Base-by-base conservation (phyloP, 805 yeast genomes). In the Saccharomycopsis sp. region DNA sequence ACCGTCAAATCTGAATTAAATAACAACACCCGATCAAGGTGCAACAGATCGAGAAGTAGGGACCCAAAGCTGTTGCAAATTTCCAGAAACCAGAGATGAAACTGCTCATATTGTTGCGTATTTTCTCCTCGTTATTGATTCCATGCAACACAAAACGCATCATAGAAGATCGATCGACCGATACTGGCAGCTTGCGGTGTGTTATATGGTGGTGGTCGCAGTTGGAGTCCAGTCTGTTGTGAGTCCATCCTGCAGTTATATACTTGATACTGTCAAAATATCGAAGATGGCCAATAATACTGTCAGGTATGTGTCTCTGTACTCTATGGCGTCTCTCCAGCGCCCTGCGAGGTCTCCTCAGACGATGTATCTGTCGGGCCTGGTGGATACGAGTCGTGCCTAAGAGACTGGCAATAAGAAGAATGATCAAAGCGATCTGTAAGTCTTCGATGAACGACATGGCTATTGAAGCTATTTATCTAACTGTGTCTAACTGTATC, bases 11-110 rank as follows among this genome's bases (percentile, higher is more conserved):
- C 23, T 44, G 34, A 22, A 56, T 20, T 19, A 53, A 47, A 22
- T 41, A 38, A 23, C 56, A 24, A 17, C 44, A 34, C 3, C 57
- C 57, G 23, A 54, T 44, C n/a, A 54, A 35, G 9, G 57, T 50
- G 35, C 57, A 54, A 24, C 35, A 54, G 2, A 54, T 25, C 5
- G 57, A 22, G 41, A 54, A 44, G 29, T 24, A 54, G 5, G 57
- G 57, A 19, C 29, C 22, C 23, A 34, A 35, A 15, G 44, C 44
- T n/a, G 29, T 15, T 47, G 24, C 22, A 22, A 14, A 15, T 35
- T 2, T 34, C 15, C 23, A 38, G 9, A 19, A 17, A 5, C 38
- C 38, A 29, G 50, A 47, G 23, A 20, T 47, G 50, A 20, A 47
- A 5, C 50, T 5, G 23, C 50, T 20, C 50, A 47, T 7, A 14